Evolutionary conservation across 176 grass and related monocot species (phyloP), one percentile per base, ranked within the genome.

Genomic region (Urochloa ruziziensis): DNA sequence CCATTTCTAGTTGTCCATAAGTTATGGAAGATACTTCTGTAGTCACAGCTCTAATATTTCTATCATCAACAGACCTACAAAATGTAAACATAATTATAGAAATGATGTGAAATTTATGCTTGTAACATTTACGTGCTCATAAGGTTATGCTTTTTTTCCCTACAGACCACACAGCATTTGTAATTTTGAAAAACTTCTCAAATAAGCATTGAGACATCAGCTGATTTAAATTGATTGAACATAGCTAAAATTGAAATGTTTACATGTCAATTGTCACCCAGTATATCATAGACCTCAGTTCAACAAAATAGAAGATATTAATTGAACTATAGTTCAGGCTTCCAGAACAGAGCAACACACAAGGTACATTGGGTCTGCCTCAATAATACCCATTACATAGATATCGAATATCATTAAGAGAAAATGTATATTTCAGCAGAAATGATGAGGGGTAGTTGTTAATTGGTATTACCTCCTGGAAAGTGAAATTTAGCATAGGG

Each of bases 401-500:
- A 35, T 39, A 67, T 37, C 34, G 21, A 67, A 9, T 75, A 56
- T 37, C 18, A 75, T n/a, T 5, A 65, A n/a, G 40, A 13, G 30
- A 66, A 36, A 80, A 23, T 16, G 3, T 52, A 67, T 51, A 36
- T 1, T 25, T 51, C 1, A 36, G 14, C 13, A 16, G 11, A 52
- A 52, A 52, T 35, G 16, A 80, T 7, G 49, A 52, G 46, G 77
- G 3, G 21, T 36, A 52, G 42, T 52, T 67, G 29, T n/a, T 15
- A 52, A 29, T 52, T 67, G 29, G 15, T 15, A 24, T 39, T 80
- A 68, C 62, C 78, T 54, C 54, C 30, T 39, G 62, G 62, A 27
- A 68, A 48, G 18, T 80, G 67, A 67, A 80, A 80, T 14, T 23
- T 67, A 39, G 78, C 78, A 28, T 80, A 80, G 0, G 78, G 62